Conservation (phyloP, 768 basidiomycete genomes). For the Kondoa malvinella region DNA sequence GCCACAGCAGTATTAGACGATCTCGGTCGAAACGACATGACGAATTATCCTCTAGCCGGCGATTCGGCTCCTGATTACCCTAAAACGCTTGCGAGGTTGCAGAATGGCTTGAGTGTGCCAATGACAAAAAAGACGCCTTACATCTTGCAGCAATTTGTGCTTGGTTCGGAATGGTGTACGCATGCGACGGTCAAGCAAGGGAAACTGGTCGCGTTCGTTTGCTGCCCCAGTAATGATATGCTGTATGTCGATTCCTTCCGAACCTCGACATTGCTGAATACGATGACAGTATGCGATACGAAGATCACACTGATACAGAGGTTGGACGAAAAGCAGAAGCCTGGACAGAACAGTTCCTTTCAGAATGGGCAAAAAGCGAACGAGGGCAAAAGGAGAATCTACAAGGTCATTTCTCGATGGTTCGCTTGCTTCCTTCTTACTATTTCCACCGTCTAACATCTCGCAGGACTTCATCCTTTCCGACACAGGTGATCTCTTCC, state of each 20-base stretch:
- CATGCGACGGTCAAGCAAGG: conserved; percentile 31
- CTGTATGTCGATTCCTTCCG: conserved; percentile 11
- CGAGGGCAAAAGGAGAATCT: conserved; percentile 19
- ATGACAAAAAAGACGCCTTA: conserved; percentile 29
- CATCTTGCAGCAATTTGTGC: conserved; percentile 32
- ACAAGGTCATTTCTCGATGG: conserved; percentile 28
- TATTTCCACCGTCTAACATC: conserved; percentile 7
- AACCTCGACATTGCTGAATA: not conserved
- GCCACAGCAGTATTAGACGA: conserved; percentile 31
- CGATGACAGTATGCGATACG: conserved; percentile 29
- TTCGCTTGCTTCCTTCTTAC: not conserved
- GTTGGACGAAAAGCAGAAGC: conserved; percentile 27
- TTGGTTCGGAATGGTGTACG: conserved; percentile 32
- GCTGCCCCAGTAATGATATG: conserved; percentile 32
- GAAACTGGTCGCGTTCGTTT: conserved; percentile 30
- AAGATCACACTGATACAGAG: conserved; percentile 26
- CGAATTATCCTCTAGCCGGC: conserved; percentile 27
- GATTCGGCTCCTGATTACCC: conserved; percentile 20
- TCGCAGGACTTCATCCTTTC: conserved; percentile 32
- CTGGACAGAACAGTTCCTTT: conserved; percentile 29
- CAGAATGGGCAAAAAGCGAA: conserved; percentile 22
- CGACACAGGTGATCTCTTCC: conserved; percentile 29
- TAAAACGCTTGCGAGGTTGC: conserved; percentile 8
- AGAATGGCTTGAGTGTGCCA: conserved; percentile 7
- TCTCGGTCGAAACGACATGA: conserved; percentile 30